phyloP scores from a whole-genome alignment of 805 yeast species.

The Ogataea henricii region DNA sequence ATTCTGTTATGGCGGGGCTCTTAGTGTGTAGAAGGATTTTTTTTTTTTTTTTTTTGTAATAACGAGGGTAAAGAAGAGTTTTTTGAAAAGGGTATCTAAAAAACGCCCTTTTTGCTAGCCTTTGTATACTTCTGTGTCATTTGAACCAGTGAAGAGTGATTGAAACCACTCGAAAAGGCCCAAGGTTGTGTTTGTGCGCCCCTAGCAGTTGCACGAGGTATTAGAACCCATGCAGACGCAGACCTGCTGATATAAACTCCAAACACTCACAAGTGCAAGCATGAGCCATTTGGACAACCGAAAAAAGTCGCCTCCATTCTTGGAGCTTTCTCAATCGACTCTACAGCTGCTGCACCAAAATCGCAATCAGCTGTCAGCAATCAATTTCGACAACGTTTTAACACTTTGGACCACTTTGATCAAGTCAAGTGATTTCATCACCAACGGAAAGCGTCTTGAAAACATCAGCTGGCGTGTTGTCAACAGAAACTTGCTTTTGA shows the following conservation, averaged over 20 bases:
- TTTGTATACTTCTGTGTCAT: background rate
- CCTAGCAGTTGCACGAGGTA: background rate
- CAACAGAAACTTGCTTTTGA: constrained; percentile 32
- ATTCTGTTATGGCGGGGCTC: constrained; percentile 4
- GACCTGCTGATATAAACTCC: background rate
- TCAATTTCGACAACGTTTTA: constrained; percentile 42
- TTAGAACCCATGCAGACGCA: constrained; percentile 1
- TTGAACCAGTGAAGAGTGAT: background rate
- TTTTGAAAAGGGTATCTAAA: background rate
- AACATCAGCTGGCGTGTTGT: constrained; percentile 40
- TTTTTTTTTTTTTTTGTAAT: no score
- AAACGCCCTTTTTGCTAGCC: background rate
- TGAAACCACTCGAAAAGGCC: constrained; percentile 3
- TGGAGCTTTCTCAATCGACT: constrained; percentile 34
- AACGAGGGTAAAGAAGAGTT: constrained; percentile 1
- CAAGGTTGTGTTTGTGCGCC: background rate
- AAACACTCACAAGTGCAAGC: constrained; percentile 5
- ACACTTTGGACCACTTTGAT: constrained; percentile 44
- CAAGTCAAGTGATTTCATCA: constrained; percentile 34
- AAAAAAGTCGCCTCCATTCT: constrained; percentile 33
- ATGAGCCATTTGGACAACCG: constrained; percentile 28
- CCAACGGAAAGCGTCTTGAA: constrained; percentile 38
- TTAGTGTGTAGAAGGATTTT: background rate
- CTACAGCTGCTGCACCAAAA: constrained; percentile 27
- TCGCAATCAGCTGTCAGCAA: constrained; percentile 21